Evolutionary conservation across 202 grass and related monocot species (phyloP).

Genomic region (Carex arenaria): DNA sequence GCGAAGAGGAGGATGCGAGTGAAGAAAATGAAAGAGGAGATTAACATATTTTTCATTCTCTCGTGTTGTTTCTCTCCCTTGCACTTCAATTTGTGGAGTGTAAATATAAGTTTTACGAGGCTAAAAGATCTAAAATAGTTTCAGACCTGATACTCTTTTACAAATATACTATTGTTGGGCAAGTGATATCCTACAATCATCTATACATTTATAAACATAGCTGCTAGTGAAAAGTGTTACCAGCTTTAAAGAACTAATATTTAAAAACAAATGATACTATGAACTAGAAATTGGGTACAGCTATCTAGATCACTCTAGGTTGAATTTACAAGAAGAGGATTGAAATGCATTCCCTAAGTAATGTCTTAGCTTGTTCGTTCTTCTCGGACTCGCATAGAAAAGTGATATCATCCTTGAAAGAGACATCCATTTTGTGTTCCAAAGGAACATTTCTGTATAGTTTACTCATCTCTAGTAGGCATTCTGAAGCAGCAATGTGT

Average conservation of each 20-base stretch:
- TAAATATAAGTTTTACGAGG: too few relatives aligned
- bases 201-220: constrained; percentile 4
- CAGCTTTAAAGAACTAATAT: not conserved
- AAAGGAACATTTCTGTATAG: constrained; percentile 66
- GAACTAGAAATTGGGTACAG: not conserved
- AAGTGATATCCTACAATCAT: not conserved
- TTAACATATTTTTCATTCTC: too few relatives aligned
- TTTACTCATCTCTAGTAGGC: constrained; percentile 68
- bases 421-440: constrained; percentile 41
- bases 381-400: constrained; percentile 64
- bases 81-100: too few relatives aligned
- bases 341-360: constrained; percentile 54
- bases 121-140: too few relatives aligned
- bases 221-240: not conserved
- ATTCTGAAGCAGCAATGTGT: constrained; percentile 70
- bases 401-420: constrained; percentile 52
- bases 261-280: not conserved
- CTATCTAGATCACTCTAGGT: not conserved
- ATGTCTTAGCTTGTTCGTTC: constrained; percentile 74
- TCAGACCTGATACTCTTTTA: too few relatives aligned
- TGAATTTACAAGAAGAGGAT: constrained; percentile 25
- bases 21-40: too few relatives aligned
- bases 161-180: not conserved
- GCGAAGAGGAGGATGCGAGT: too few relatives aligned
- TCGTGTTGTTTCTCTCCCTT: too few relatives aligned